Base-by-base conservation (phyloP, 2,329 filamentous ascomycete genomes). In the Beauveria sp. region DNA sequence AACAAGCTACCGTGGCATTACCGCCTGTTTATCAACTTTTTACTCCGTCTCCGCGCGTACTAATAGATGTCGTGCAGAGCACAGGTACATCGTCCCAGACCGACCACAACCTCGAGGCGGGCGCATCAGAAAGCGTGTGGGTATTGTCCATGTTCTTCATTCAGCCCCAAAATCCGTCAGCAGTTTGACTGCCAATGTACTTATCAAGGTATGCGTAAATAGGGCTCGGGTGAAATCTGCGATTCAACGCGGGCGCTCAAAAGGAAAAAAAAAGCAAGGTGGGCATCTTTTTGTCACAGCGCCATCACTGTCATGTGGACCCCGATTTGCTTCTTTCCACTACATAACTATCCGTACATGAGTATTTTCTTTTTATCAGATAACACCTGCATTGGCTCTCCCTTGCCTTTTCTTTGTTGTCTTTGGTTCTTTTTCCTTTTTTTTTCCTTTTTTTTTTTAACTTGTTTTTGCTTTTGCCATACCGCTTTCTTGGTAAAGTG, bases 241-340 rank as follows among this genome's bases (percentile, higher is more conserved):
- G 52, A 54, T 54, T 45, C 54, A 57, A 48, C n/a, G 24, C 26
- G 38, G 12, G 18, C 43, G 42, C 42, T 45, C 14, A 45, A 40
- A 58, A 59, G 45, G 34, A 26, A 16, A 40, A 16, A 40, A 58
- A 59, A 52, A 59, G 48, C 40, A 60, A 60, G 51, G 46, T 18
- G n/a, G 24, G 28, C 28, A 20, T 57, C 42, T 42, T 24, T 16
- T 42, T 59, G 34, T 40, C 45, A 46, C 20, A 31, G 14, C 26
- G 16, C 42, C 24, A 28, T 46, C 18, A 28, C 55, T 59, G 45
- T 20, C n/a, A 8, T 40, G 48, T 43, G 56, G 56, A 51, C 38
- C 34, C 57, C 43, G 34, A 10, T 60, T 57, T 60, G 26, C 57
- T 60, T 60, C 24, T 60, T 43, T 28, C 9, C 20, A 20, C 24